Evolutionary conservation across 1,284 basidiomycete species (phyloP), one percentile per base, ranked within the genome.

Genomic region (Apiotrichum laibachii): DNA sequence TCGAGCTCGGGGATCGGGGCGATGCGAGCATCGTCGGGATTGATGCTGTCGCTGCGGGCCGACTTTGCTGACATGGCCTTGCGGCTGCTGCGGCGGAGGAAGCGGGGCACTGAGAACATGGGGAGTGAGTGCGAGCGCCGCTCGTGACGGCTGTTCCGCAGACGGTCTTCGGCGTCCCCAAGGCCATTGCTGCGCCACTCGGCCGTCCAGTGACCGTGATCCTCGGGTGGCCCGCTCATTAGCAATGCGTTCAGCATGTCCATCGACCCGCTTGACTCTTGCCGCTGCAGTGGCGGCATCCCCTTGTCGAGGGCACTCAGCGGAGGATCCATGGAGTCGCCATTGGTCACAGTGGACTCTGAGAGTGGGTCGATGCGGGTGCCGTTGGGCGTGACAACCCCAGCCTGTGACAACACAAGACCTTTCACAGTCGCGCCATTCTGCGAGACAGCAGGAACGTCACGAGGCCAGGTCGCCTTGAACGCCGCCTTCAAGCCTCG

Each of bases 231-330:
- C n/a, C 58, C 59, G 16, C 47, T 44, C 15, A 47, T 53, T 19
- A 60, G 60, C 10, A 61, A 45, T 5, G 56, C 59, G 39, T 57
- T 53, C 39, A 63, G 50, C 39, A 63, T 52, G 51, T 60, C 62
- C 56, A 63, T 55, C 13, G 52, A 55, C 2, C 26, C 40, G 39
- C 39, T 43, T 5, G 53, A 56, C 31, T 57, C 56, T 6, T 50
- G 16, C 6, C 46, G 48, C 37, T 31, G 46, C 10, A 55, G 46
- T 39, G 12, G 19, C 21, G 15, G 35, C 31, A 13, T 22, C 8
- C 2, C 22, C 37, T 57, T 39, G 18, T 37, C 45, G 12, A 40
- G 8, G 11, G 31, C 18, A 34, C 26, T 31, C 42, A 11, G 37
- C 8, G 15, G 19, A 39, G n/a, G 19, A 12, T 44, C 42, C 10